Evolutionary conservation across 116 monocot genomes (phyloP).

Genomic region (Phalaenopsis hybrid): DNA sequence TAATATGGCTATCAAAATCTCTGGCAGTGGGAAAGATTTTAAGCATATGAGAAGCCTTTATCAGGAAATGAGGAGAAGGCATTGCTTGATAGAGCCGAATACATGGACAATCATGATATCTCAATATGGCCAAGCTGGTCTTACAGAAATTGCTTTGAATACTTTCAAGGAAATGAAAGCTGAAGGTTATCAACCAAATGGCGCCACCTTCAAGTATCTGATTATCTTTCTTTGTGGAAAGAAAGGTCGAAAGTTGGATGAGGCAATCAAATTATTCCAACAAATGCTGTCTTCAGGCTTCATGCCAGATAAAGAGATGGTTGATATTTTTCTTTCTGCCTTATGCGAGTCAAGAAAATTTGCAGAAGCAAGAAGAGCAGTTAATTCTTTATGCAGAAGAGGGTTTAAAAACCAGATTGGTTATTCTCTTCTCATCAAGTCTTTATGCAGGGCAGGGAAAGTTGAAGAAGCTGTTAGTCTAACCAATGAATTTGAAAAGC

Average conservation of each 20-base stretch:
- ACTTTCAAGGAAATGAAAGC: conserved; percentile 70
- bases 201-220: conserved; percentile 63
- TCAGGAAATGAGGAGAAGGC: conserved; percentile 57
- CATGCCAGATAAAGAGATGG: conserved; percentile 58
- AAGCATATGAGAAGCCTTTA: conserved; percentile 66
- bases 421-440: conserved; percentile 50
- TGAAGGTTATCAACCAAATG: conserved; percentile 40
- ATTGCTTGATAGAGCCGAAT: conserved; percentile 29
- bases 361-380: conserved; percentile 36
- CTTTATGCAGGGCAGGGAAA: conserved; percentile 54
- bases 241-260: conserved; percentile 59
- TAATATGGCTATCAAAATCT: conserved; percentile 81
- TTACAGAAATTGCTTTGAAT: conserved; percentile 67
- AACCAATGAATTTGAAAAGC: conserved; percentile 22
- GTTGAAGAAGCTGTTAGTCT: conserved; percentile 46
- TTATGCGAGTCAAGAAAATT: conserved; percentile 58
- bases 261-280: conserved; percentile 54
- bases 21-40: conserved; percentile 81
- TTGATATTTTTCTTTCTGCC: conserved; percentile 44
- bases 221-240: conserved; percentile 64
- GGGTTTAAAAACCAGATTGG: conserved; percentile 49
- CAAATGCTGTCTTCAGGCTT: conserved; percentile 56
- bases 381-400: conserved; percentile 36
- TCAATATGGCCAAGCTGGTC: conserved; percentile 79
- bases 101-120: conserved; percentile 91